Evolutionary conservation across 331 rosid genomes (phyloP).

Genomic region (Phaseolus coccineus): DNA sequence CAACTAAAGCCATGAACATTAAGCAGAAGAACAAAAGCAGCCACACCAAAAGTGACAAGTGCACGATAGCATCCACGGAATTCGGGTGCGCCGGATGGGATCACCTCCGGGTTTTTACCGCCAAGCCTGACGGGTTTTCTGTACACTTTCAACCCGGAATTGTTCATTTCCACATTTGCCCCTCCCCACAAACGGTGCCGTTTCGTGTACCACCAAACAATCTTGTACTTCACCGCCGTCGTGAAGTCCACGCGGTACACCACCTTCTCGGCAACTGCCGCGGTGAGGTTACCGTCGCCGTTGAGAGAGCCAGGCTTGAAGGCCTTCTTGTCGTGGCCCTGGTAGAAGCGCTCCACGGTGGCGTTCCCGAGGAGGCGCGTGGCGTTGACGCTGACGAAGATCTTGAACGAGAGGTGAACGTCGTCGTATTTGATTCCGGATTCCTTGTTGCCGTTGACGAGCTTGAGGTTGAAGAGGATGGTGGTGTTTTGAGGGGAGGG

Average conservation of each 20-base stretch:
- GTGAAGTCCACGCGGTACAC: conserved; percentile 53
- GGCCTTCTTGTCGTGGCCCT: conserved; percentile 71
- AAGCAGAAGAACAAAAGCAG: background rate
- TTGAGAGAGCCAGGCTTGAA: background rate
- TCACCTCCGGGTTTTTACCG: conserved; percentile 12
- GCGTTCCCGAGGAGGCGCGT: conserved; percentile 40
- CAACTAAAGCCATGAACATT: conserved; percentile 12
- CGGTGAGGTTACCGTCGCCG: conserved; percentile 42
- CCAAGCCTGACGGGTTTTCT: conserved; percentile 57
- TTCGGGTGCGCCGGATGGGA: conserved; percentile 48
- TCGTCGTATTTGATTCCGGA: conserved; percentile 65
- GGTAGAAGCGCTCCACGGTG: conserved; percentile 51
- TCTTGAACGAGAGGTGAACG: conserved; percentile 40
- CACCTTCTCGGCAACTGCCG: conserved; percentile 4
- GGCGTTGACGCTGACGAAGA: conserved; percentile 22
- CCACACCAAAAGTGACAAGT: conserved; percentile 41
- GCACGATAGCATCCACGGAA: conserved; percentile 39
- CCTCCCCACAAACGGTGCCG: conserved; percentile 53
- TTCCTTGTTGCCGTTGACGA: conserved; percentile 64
- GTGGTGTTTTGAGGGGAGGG: conserved; percentile 39
- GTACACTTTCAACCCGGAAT: conserved; percentile 35
- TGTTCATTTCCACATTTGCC: conserved; percentile 52
- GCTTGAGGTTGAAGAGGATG: conserved; percentile 36
- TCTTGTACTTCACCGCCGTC: conserved; percentile 69
- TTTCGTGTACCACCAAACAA: conserved; percentile 63